A percentile compares a stretch with the other conserved stretches of the same genome.
phyloP scores from a whole-genome alignment of 352 stramenopile genomes.

The Peronosclerospora sorghi region DNA sequence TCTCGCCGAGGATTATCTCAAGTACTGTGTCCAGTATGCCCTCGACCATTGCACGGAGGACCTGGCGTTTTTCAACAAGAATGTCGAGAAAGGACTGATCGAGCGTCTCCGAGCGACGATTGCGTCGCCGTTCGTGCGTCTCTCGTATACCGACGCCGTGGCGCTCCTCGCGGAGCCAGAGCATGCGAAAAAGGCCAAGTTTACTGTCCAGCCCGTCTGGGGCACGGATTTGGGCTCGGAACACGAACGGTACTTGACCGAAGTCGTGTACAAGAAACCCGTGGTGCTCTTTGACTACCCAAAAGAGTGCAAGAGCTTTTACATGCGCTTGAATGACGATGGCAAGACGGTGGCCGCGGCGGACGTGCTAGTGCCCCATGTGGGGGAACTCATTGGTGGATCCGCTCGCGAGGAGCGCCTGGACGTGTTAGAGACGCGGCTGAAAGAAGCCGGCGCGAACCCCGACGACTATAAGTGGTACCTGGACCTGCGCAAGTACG shows the following conservation, averaged over 20 bases:
- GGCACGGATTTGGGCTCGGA: conserved; percentile 95
- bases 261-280: conserved; percentile 79
- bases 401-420: conserved; percentile 93
- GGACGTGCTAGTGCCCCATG: conserved; percentile 94
- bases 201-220: conserved; percentile 85
- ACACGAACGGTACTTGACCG: conserved; percentile 94
- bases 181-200: conserved; percentile 80
- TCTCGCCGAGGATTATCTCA: conserved; percentile 94
- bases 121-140: conserved; percentile 47
- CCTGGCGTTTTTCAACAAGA: conserved; percentile 91
- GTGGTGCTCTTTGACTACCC: conserved; percentile 99
- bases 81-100: conserved; percentile 83
- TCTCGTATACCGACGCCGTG: conserved; percentile 94
- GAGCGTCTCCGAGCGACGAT: conserved; percentile 44
- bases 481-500: conserved; percentile 90
- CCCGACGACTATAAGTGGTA: conserved; percentile 94
- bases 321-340: conserved; percentile 98
- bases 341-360: conserved; percentile 95
- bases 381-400: conserved; percentile 96
- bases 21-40: conserved; percentile 90
- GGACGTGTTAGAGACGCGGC: conserved; percentile 78
- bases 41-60: conserved; percentile 89
- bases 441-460: conserved; percentile 61
- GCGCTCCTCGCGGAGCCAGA: conserved; percentile 79
- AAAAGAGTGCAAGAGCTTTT: conserved; percentile 98